Percentiles rank a stretch among this genome's conserved stretches.
These are phyloP conservation scores for Escallonia rubra DNA, from an alignment of 129 eudicot species.

Conservation along the genomic window DNA sequence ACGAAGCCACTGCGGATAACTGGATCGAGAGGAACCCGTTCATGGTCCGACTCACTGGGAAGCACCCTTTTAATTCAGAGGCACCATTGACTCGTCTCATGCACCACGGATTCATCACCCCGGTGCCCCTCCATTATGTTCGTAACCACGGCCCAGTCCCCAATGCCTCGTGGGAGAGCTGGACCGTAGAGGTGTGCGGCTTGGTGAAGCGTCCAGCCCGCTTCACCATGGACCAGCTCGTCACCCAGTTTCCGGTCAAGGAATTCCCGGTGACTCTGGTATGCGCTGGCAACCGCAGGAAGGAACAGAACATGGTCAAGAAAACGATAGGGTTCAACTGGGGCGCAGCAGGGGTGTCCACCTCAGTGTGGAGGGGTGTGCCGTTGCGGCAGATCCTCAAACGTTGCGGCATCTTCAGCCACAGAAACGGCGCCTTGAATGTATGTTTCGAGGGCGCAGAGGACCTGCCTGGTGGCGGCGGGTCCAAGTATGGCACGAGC, in stretches of 20 bases:
- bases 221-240: constrained; percentile 63
- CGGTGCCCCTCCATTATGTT: constrained; percentile 86
- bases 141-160: constrained; percentile 94
- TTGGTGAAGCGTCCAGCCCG: constrained; percentile 56
- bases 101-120: constrained; percentile 97
- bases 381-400: constrained; percentile 54
- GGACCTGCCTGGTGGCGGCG: constrained; percentile 92
- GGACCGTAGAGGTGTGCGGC: constrained; percentile 85
- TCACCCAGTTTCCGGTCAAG: constrained; percentile 42
- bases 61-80: constrained; percentile 93
- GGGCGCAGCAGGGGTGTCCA: constrained; percentile 85
- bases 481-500: constrained; percentile 87
- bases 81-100: constrained; percentile 78
- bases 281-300: constrained; percentile 90
- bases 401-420: constrained; percentile 56
- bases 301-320: constrained; percentile 79
- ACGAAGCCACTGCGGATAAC: constrained; percentile 63
- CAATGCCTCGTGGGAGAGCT: constrained; percentile 46
- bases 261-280: constrained; percentile 76
- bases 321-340: constrained; percentile 87
- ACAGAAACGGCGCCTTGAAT: constrained; percentile 60
- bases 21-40: constrained; percentile 82
- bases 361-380: constrained; percentile 88
- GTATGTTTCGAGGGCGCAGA: constrained; percentile 96
- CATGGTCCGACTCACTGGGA: constrained; percentile 87